Percentiles rank a stretch among this genome's conserved stretches.
Conservation (phyloP, 768 basidiomycete genomes). For the Boletus vinaceobasis region DNA sequence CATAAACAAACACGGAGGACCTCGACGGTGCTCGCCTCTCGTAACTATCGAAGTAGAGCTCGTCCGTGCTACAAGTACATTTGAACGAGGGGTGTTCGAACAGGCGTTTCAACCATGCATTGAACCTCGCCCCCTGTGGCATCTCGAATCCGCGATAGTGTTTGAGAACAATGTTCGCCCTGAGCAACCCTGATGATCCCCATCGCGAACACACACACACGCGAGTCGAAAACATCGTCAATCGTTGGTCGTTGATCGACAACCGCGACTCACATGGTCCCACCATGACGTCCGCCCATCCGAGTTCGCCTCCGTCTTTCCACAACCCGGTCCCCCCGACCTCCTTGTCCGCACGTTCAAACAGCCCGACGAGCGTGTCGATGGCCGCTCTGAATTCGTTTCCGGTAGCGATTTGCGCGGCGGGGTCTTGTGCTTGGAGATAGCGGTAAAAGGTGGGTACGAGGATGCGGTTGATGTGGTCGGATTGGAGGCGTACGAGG, state of each 20-base stretch:
- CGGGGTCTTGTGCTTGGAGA: constrained; percentile 62
- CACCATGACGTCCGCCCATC: constrained; percentile 64
- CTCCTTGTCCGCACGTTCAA: constrained; percentile 50
- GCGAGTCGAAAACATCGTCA: not conserved
- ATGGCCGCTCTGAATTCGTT: constrained; percentile 55
- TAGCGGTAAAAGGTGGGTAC: constrained; percentile 74
- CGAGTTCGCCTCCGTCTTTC: constrained; percentile 53
- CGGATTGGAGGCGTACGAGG: constrained; percentile 62
- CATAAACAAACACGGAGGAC: not conserved
- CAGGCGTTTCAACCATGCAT: constrained; percentile 51
- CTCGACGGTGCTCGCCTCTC: constrained; percentile 45
- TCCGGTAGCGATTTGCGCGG: constrained; percentile 48
- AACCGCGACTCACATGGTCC: constrained; percentile 57
- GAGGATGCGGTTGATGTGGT: constrained; percentile 60
- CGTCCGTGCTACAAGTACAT: constrained; percentile 63
- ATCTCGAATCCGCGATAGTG: constrained; percentile 67
- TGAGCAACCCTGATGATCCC: constrained; percentile 55
- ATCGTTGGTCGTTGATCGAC: not conserved
- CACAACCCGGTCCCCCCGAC: constrained; percentile 56
- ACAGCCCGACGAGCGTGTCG: constrained; percentile 46
- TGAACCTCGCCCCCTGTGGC: constrained; percentile 46
- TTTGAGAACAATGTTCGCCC: constrained; percentile 59
- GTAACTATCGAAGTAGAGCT: constrained; percentile 68
- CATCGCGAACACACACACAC: not conserved
- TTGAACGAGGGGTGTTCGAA: constrained; percentile 62